Evolutionary conservation across 208 protist species (phyloP), one percentile per base, ranked within the genome.

Genomic region (Trypanosoma platydactyli): DNA sequence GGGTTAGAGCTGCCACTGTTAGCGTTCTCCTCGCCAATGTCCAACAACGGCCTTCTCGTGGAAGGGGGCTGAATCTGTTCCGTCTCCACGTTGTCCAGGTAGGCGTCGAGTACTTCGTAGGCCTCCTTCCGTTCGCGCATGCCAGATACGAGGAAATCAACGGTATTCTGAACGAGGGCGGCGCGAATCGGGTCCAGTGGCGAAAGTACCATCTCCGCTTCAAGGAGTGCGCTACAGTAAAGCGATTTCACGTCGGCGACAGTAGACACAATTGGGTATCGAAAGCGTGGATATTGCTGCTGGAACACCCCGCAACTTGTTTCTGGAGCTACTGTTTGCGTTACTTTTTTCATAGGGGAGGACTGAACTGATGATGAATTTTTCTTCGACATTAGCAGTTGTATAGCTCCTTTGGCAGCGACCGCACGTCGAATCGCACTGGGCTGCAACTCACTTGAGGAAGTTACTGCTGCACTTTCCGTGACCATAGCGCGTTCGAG

Each of bases 161-260:
- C 84, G 1, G 78, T 73, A 60, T 89, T 93, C 46, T 84, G 77
- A n/a, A 91, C 79, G 57, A 94, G 71, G 40, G 90, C 79, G n/a
- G 90, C 90, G 50, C 80, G 84, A 35, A 94, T 68, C 1, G 90
- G 90, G 51, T 96, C 90, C 44, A 94, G 88, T n/a, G 88, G 80
- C 18, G 79, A 89, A 49, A 96, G 77, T 29, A 81, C 45, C n/a
- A 86, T 30, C 58, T 91, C 82, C 2, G 86, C 77, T 15, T 94
- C 88, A 16, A 82, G 64, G 5, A 96, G 63, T 15, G 73, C 76
- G 50, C 68, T 78, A 24, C 54, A 41, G 69, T 92, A 96, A 13
- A 96, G 72, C 45, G 68, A 59, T 12, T 76, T 69, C 22, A 96
- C 77, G 55, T 96, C 90, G 1, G 73, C 62, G 20, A 61, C 57